Percentiles rank a stretch among this genome's conserved stretches.
These are phyloP conservation scores for Xylariaceae sp. DNA, from an alignment of 2,329 filamentous ascomycete species.

Conservation along the genomic window DNA sequence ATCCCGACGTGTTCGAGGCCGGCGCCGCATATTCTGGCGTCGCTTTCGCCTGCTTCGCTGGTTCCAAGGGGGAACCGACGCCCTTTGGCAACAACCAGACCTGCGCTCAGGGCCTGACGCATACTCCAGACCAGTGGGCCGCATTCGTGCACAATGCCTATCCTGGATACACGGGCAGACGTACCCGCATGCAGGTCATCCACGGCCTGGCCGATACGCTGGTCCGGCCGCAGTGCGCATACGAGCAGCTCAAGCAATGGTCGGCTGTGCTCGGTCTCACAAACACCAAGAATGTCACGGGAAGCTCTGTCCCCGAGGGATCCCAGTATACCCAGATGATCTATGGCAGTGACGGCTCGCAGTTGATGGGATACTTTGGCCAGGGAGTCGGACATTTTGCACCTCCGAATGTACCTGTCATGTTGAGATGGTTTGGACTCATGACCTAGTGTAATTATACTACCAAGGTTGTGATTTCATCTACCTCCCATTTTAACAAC, in stretches of 20 bases:
- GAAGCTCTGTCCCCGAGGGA: constrained; percentile 1
- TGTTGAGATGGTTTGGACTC: constrained; percentile 26
- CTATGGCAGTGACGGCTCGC: constrained; percentile 21
- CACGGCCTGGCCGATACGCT: constrained; percentile 44
- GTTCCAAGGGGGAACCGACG: constrained; percentile 21
- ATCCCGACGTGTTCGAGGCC: constrained; percentile 32
- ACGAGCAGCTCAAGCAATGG: constrained; percentile 37
- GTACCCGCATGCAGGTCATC: constrained; percentile 44
- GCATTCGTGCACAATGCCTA: constrained; percentile 42
- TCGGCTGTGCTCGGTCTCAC: constrained; percentile 12
- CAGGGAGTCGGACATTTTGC: constrained; percentile 22
- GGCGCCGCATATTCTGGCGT: constrained; percentile 21
- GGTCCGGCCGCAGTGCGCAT: constrained; percentile 36
- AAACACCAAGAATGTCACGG: constrained; percentile 17
- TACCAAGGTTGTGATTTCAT: too few species aligned
- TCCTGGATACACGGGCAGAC: constrained; percentile 43
- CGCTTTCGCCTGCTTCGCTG: constrained; percentile 27
- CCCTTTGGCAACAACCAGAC: constrained; percentile 30
- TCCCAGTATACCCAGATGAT: constrained; percentile 24
- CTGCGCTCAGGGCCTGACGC: constrained; percentile 27
- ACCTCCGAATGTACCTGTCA: constrained; percentile 20
- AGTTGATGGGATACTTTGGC: constrained; percentile 23
- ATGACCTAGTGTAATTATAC: constrained; percentile 3
- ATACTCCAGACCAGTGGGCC: constrained; percentile 39
- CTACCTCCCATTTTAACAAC: too few species aligned